These are phyloP conservation scores for Colletotrichum gigasporum DNA, from an alignment of 2,329 filamentous ascomycete species.

Conservation along the genomic window DNA sequence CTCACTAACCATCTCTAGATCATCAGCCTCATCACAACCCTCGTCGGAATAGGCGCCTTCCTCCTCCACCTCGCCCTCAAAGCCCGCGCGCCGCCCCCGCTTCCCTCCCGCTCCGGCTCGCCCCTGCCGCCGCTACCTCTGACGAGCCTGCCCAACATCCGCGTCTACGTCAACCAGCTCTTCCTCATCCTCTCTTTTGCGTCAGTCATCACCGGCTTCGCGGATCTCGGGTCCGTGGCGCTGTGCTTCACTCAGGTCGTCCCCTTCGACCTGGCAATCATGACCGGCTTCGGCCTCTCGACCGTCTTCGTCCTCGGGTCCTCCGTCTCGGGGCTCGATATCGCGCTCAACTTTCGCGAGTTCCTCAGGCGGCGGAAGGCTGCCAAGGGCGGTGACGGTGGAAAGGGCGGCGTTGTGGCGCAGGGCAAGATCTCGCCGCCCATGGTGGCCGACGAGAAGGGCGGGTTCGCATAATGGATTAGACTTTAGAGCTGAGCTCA, in stretches of 20 bases:
- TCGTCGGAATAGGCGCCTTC: slow-evolving; percentile 37
- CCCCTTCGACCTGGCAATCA: slow-evolving; percentile 38
- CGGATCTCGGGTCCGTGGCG: slow-evolving; percentile 38
- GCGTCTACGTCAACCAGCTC: slow-evolving; percentile 37
- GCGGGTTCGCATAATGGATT: neutral
- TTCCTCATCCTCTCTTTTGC: slow-evolving; percentile 37
- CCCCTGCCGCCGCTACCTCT: neutral
- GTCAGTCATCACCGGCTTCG: slow-evolving; percentile 39
- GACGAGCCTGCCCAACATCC: slow-evolving; percentile 22
- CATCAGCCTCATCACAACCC: slow-evolving; percentile 38
- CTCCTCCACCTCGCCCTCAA: slow-evolving; percentile 38
- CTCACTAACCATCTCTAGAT: slow-evolving; percentile 34
- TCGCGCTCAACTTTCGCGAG: slow-evolving; percentile 26
- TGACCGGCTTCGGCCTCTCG: slow-evolving; percentile 37
- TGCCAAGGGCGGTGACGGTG: neutral
- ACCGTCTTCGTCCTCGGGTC: slow-evolving; percentile 36
- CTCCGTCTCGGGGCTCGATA: slow-evolving; percentile 35
- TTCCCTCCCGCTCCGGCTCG: slow-evolving; percentile 1
- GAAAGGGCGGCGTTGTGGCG: neutral
- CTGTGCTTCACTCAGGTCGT: slow-evolving; percentile 41
- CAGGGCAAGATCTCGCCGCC: neutral
- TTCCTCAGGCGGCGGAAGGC: slow-evolving; percentile 9
- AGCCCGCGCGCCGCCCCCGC: slow-evolving; percentile 2
- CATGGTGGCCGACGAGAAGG: neutral
- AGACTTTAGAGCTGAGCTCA: slow-evolving; percentile 18